Evolutionary conservation across 1,139 yeast genomes (phyloP), one percentile per base, ranked within the genome.

Genomic region (Scheffersomyces insectosa): DNA sequence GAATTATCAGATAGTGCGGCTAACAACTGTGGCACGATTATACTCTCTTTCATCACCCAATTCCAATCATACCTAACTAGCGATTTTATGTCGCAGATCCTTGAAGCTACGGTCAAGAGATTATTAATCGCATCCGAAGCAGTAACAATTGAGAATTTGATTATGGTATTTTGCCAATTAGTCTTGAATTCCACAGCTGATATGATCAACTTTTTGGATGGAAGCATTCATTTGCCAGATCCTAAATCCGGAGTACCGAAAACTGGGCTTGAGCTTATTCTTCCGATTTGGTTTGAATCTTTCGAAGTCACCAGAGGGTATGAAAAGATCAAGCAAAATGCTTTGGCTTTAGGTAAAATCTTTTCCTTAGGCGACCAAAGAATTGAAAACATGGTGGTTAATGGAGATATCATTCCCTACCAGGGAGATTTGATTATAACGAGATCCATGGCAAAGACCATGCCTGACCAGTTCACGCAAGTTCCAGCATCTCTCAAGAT

Each of bases 281-380:
- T 88, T 39, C 84, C 85, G 4, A 83, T 86, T 42, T 91, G 98
- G 97, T 77, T 91, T 41, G 81, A 81, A 31, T 79, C 90, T 2
- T 91, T 88, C 63, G 95, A 88, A 55, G 82, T 85, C 1, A 77
- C 91, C 37, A 72, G 95, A 46, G 97, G 97, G 0, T 83, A 79
- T 47, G 87, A 83, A 33, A 82, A 81, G 47, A 88, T 91, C 43
- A 75, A 79, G 49, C 82, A 81, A 45, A 88, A 88, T 57, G 78
- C 88, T 4, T 60, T 79, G 34, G 96, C 97, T 0, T 70, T 93
- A 37, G 81, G 82, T 25, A 78, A 79, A 45, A 68, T 91, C 0
- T 89, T 75, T 52, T 70, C 81, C 23, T 66, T 85, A 15, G 70
- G 77, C 27, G 91, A 87, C 50, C 57, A 71, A 1, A 65, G 83